Evolutionary conservation across 371 early-diverging fungal genomes (phyloP).

Genomic region (Coemansia sp.): DNA sequence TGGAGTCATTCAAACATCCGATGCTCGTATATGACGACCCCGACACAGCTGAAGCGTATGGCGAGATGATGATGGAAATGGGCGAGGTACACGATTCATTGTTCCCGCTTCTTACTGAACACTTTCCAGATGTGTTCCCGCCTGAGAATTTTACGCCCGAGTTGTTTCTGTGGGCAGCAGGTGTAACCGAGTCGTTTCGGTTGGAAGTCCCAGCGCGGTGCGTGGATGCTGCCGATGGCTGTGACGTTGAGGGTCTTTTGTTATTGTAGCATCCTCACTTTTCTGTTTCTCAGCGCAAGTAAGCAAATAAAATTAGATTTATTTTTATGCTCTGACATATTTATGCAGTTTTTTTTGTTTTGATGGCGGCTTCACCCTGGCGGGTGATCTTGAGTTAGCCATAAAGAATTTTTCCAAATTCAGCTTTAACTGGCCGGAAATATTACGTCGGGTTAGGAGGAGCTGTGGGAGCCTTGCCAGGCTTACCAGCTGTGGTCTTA

Average conservation of each 20-base stretch:
- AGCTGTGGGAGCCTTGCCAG: no score
- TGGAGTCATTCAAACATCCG: constrained; percentile 27
- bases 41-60: constrained; percentile 4
- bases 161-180: constrained; percentile 47
- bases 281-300: not conserved
- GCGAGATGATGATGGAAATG: constrained; percentile 32
- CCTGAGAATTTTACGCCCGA: constrained; percentile 22
- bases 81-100: constrained; percentile 32
- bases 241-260: constrained; percentile 21
- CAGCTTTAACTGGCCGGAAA: no score
- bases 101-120: constrained; percentile 41
- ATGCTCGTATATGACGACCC: constrained; percentile 18
- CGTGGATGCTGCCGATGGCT: not conserved
- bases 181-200: constrained; percentile 30
- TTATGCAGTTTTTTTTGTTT: not conserved
- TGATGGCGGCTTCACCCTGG: not conserved
- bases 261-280: no score
- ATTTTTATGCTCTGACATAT: not conserved
- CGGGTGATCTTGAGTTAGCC: no score
- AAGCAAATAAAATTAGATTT: not conserved
- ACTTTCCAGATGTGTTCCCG: constrained; percentile 34
- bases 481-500: no score
- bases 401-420: no score
- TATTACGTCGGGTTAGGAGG: no score
- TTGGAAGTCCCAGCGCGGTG: constrained; percentile 11